Evolutionary conservation across 2,329 filamentous ascomycete genomes (phyloP).

Genomic region (Ophiostoma montium): DNA sequence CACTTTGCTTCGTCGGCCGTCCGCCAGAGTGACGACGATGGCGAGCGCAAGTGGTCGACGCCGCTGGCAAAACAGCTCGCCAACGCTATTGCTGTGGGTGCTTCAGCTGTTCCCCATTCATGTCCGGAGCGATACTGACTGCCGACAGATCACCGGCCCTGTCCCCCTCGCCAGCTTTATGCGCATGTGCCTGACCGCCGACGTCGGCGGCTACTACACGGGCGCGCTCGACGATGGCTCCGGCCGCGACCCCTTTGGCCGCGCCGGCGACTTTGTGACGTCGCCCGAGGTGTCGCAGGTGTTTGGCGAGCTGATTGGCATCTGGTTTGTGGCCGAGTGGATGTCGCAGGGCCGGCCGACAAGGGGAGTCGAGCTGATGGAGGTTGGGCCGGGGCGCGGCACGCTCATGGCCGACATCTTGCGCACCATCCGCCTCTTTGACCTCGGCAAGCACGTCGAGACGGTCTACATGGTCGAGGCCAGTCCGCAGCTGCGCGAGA

Average conservation of each 20-base stretch:
- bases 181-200: conserved; percentile 93
- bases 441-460: conserved; percentile 62
- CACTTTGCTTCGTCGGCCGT: conserved; percentile 18
- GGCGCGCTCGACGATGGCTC: conserved; percentile 44
- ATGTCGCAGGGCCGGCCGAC: conserved; percentile 69
- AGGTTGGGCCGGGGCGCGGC: conserved; percentile 85
- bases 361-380: conserved; percentile 72
- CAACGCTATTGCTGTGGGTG: conserved; percentile 51
- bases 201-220: conserved; percentile 88
- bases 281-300: conserved; percentile 96
- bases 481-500: conserved; percentile 60
- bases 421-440: conserved; percentile 74
- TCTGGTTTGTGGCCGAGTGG: conserved; percentile 97
- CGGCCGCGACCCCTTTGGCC: conserved; percentile 77
- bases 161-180: conserved; percentile 89
- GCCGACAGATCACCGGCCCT: conserved; percentile 56
- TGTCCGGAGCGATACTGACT: not conserved
- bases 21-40: conserved; percentile 14
- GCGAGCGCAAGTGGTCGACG: conserved; percentile 72
- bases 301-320: conserved; percentile 84
- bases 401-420: conserved; percentile 96
- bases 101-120: not conserved
- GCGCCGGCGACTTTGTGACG: conserved; percentile 87
- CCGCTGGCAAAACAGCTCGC: conserved; percentile 77
- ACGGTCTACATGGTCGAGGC: conserved; percentile 91